Conservation (phyloP, 2,329 filamentous ascomycete species). For the Aspergillus costaricaensis region DNA sequence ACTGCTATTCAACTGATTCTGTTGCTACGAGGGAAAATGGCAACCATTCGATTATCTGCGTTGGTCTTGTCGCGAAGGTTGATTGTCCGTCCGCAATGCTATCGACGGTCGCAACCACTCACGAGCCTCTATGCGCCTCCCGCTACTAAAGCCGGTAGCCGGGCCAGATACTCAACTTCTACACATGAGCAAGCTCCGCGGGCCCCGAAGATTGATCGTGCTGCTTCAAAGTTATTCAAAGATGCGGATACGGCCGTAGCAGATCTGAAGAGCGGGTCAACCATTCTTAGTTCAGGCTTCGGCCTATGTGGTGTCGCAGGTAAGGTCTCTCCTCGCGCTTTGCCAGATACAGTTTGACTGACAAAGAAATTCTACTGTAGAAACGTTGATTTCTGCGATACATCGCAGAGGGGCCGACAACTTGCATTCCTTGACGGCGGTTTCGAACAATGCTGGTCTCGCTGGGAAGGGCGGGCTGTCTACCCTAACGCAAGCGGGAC, state of each 20-base stretch:
- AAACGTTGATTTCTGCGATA: constrained; percentile 72
- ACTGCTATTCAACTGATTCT: background rate
- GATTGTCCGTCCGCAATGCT: constrained; percentile 26
- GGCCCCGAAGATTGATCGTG: constrained; percentile 33
- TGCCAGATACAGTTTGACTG: background rate
- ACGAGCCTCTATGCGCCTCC: constrained; percentile 13
- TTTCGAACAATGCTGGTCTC: constrained; percentile 78
- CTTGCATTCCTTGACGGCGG: constrained; percentile 65
- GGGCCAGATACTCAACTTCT: constrained; percentile 25
- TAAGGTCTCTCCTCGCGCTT: constrained; percentile 34
- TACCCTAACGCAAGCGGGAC: constrained; percentile 67
- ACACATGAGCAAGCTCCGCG: constrained; percentile 19
- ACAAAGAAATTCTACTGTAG: constrained; percentile 35
- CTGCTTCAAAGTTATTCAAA: constrained; percentile 40
- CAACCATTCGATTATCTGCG: constrained; percentile 27
- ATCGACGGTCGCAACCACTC: constrained; percentile 21
- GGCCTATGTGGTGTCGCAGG: constrained; percentile 77
- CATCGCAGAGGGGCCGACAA: constrained; percentile 59
- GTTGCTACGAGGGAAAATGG: constrained; percentile 17
- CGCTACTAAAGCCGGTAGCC: constrained; percentile 1
- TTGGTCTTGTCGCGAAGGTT: constrained; percentile 28
- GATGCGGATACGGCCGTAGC: constrained; percentile 67
- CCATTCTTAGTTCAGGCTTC: constrained; percentile 75
- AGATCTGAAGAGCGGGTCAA: constrained; percentile 70
- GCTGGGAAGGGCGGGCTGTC: constrained; percentile 69